These are phyloP conservation scores for Polyporus arcularius DNA, from an alignment of 768 basidiomycete genomes.

Conservation along the genomic window DNA sequence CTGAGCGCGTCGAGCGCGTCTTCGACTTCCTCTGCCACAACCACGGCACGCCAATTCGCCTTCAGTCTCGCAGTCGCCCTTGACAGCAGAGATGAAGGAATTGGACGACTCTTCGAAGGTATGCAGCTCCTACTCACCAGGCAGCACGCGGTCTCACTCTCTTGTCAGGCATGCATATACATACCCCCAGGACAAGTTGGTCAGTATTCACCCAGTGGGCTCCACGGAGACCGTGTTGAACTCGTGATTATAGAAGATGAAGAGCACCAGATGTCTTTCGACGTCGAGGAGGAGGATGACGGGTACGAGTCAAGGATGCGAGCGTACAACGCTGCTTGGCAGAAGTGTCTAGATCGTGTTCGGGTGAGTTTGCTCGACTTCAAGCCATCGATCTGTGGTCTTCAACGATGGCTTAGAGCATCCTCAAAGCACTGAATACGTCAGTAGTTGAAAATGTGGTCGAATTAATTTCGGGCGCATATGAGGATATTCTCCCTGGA, in stretches of 20 bases:
- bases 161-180: constrained; percentile 24
- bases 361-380: constrained; percentile 41
- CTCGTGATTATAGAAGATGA: not conserved
- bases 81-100: not conserved
- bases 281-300: constrained; percentile 1
- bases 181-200: constrained; percentile 16
- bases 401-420: constrained; percentile 33
- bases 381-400: constrained; percentile 1
- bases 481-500: constrained; percentile 48
- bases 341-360: constrained; percentile 54
- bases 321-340: constrained; percentile 61
- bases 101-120: constrained; percentile 26
- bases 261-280: not conserved
- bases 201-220: not conserved
- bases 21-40: not conserved
- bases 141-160: not conserved
- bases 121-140: too few relatives aligned
- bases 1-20: not conserved
- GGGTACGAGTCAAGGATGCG: constrained; percentile 44
- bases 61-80: not conserved
- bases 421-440: constrained; percentile 48
- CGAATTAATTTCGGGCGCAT: constrained; percentile 44
- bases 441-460: constrained; percentile 50
- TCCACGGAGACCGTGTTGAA: not conserved
- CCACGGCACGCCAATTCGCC: too few relatives aligned